These are phyloP conservation scores for Escallonia herrerae DNA, from an alignment of 129 eudicot species.

Conservation along the genomic window DNA sequence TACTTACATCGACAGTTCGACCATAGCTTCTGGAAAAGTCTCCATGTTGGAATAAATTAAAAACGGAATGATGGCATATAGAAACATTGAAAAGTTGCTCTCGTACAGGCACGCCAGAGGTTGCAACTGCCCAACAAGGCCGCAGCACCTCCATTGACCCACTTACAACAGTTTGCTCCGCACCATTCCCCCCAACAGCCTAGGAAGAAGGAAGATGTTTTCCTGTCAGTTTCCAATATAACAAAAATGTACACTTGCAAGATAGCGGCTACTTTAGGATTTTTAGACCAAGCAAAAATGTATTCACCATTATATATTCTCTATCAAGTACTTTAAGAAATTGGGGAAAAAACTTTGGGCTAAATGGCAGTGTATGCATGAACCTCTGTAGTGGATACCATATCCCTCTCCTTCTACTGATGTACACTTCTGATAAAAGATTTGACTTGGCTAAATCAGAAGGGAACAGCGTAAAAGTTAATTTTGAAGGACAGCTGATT, in stretches of 20 bases:
- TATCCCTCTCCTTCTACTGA: no score
- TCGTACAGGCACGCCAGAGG: slow-evolving; percentile 95
- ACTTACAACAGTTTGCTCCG: slow-evolving; percentile 90
- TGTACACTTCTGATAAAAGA: not conserved
- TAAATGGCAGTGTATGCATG: not conserved
- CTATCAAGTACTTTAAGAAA: no score
- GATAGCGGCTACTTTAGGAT: not conserved
- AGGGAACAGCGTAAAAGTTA: not conserved
- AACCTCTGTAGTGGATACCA: not conserved
- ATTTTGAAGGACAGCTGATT: not conserved
- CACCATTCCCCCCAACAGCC: slow-evolving; percentile 97
- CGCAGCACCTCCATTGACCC: slow-evolving; percentile 96
- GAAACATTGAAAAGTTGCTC: slow-evolving; percentile 97
- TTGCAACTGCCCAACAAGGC: slow-evolving; percentile 99
- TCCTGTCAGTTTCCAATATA: not conserved
- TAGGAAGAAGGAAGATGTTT: slow-evolving; percentile 18
- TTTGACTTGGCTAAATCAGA: not conserved
- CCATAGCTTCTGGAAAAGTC: slow-evolving; percentile 83
- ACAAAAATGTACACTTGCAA: not conserved
- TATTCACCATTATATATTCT: no score
- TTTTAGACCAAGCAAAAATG: no score
- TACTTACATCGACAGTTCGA: slow-evolving; percentile 49
- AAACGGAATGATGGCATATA: slow-evolving; percentile 77
- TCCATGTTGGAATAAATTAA: slow-evolving; percentile 79
- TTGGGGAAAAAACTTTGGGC: not conserved